Evolutionary conservation across 176 grass and related monocot species (phyloP), one percentile per base, ranked within the genome.

Genomic region (Rhynchospora tenuis): DNA sequence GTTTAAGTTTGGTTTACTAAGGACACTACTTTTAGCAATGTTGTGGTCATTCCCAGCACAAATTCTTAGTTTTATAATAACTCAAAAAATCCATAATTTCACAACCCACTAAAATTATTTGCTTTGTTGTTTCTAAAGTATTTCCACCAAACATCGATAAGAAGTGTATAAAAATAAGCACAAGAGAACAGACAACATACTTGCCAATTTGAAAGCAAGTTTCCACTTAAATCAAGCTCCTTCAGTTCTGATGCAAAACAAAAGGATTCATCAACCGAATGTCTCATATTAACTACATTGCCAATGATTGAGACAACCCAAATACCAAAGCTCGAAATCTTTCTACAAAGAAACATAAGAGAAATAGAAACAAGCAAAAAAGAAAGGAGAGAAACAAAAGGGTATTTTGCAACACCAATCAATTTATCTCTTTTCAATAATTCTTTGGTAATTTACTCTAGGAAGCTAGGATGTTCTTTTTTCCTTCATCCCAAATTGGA

Each of bases 211-310:
- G 92, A 93, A 64, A 98, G 42, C 55, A 98, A 83, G 88, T 98
- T 94, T 86, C 95, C 95, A 27, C 92, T 98, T 86, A 98, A 94
- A 88, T 98, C 95, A 84, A 98, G 89, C 67, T 93, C 86, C 61
- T 72, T 91, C 26, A 98, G 81, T 88, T 93, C 95, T 98, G 92
- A 71, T 90, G 90, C 71, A 87, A 86, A 64, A 23, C 81, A 80
- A 87, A 70, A 52, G 12, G 48, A 23, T 76, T 29, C 11, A 17
- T 28, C 72, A 55, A 76, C 8, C 48, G 54, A 29, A 16, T 55
- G 28, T 29, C 22, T 76, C 54, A 29, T 29, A 6, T 33, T 29
- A 76, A 22, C 4, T 28, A 76, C 72, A 76, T 16, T 26, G 47
- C 22, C 72, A 76, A 28, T 28, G 13, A 23, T 76, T 76, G 23